phyloP scores from a whole-genome alignment of 176 grass and related monocot species.

The Alloteropsis semialata region DNA sequence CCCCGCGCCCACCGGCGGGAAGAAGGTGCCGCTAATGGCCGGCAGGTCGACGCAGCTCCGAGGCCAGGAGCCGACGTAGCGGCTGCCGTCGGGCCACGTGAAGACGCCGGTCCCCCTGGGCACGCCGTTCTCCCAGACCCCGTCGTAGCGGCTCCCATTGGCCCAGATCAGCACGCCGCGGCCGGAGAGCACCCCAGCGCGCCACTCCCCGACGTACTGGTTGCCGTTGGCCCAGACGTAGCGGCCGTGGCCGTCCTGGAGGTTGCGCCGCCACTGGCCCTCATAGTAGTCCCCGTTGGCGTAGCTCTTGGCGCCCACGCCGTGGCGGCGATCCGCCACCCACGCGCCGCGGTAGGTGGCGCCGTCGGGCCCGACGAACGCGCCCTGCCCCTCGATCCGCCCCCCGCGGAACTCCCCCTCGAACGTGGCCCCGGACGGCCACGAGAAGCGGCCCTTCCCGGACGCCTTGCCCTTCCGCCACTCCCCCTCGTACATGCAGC shows the following conservation, averaged over 20 bases:
- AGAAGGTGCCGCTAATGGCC: slow-evolving; percentile 79
- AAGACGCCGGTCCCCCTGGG: slow-evolving; percentile 74
- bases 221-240: slow-evolving; percentile 93
- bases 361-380: slow-evolving; percentile 67
- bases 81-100: slow-evolving; percentile 88
- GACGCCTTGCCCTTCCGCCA: slow-evolving; percentile 76
- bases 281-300: slow-evolving; percentile 95
- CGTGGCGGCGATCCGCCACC: slow-evolving; percentile 73
- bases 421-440: slow-evolving; percentile 90
- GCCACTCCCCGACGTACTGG: slow-evolving; percentile 97
- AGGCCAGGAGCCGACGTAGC: slow-evolving; percentile 79
- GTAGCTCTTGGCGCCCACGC: slow-evolving; percentile 73
- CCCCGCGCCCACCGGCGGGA: slow-evolving; percentile 41
- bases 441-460: slow-evolving; percentile 86
- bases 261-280: slow-evolving; percentile 82
- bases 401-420: slow-evolving; percentile 84
- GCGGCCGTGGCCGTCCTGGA: slow-evolving; percentile 87
- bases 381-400: slow-evolving; percentile 82
- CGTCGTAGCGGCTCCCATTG: slow-evolving; percentile 93
- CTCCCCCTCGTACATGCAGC: slow-evolving; percentile 94
- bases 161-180: slow-evolving; percentile 88
- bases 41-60: slow-evolving; percentile 49
- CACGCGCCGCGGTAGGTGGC: slow-evolving; percentile 79
- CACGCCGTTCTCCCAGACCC: slow-evolving; percentile 82
- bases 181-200: slow-evolving; percentile 80